Percentiles rank a stretch among this genome's conserved stretches.
phyloP scores from a whole-genome alignment of 1,284 basidiomycete genomes.

The Cronartium ribicola region DNA sequence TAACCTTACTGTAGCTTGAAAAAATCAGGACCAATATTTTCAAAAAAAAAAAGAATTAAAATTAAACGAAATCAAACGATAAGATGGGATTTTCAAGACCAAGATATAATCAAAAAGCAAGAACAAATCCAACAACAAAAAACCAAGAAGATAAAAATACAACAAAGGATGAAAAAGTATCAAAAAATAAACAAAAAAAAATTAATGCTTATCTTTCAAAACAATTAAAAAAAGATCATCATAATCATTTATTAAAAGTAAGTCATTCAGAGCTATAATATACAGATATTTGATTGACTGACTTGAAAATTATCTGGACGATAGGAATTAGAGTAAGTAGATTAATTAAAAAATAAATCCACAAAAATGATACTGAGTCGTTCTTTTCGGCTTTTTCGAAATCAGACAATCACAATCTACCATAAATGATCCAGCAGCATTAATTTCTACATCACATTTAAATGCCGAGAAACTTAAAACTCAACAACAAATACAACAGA shows the following conservation, averaged over 20 bases:
- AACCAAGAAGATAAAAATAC: background rate
- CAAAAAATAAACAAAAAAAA: slow-evolving; percentile 70
- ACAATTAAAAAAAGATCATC: slow-evolving; percentile 38
- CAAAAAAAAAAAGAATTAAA: background rate
- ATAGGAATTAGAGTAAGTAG: slow-evolving; percentile 29
- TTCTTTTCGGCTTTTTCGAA: background rate
- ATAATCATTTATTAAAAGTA: slow-evolving; percentile 32
- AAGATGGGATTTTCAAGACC: slow-evolving; percentile 39
- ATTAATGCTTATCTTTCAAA: slow-evolving; percentile 72
- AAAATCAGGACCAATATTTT: background rate
- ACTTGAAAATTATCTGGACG: background rate
- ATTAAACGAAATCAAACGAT: background rate
- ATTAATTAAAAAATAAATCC: background rate
- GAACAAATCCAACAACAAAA: slow-evolving; percentile 24
- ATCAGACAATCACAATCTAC: slow-evolving; percentile 39
- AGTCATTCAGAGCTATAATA: background rate
- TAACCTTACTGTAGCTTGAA: background rate
- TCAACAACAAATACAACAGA: slow-evolving; percentile 18
- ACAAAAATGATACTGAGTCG: background rate
- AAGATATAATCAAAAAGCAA: slow-evolving; percentile 40
- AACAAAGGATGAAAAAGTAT: slow-evolving; percentile 53
- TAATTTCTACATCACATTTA: slow-evolving; percentile 36
- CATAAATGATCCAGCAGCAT: slow-evolving; percentile 30
- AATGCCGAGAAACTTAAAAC: slow-evolving; percentile 21
- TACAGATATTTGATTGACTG: too few species aligned